phyloP scores from a whole-genome alignment of 1,139 yeast species.

The Debaryomycetaceae sp. region DNA sequence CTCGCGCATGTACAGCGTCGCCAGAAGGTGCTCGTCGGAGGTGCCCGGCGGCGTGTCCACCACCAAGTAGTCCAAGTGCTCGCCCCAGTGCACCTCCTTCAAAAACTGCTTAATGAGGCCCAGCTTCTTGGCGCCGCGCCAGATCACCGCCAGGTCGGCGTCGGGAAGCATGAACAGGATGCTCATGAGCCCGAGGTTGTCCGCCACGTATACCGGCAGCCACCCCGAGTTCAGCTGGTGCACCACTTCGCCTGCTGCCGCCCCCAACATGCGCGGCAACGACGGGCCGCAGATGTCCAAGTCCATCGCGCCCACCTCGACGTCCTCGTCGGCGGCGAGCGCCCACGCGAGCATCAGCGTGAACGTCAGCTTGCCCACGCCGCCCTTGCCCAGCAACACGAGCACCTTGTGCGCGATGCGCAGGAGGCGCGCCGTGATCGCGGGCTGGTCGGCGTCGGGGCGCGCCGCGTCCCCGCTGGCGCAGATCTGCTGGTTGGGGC shows the following conservation, averaged over 20 bases:
- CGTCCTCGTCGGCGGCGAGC: constrained; percentile 77
- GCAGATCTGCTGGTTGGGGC: constrained; percentile 91
- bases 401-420: constrained; percentile 77
- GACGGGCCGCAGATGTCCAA: constrained; percentile 98
- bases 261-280: constrained; percentile 91
- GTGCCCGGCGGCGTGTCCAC: constrained; percentile 99
- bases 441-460: constrained; percentile 89
- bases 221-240: constrained; percentile 92
- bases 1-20: constrained; percentile 82
- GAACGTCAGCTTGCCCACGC: constrained; percentile 96
- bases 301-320: constrained; percentile 96
- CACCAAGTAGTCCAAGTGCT: constrained; percentile 72
- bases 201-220: constrained; percentile 96
- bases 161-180: constrained; percentile 95
- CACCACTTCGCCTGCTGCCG: constrained; percentile 75
- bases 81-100: constrained; percentile 96
- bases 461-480: constrained; percentile 80
- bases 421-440: constrained; percentile 64
- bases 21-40: constrained; percentile 91
- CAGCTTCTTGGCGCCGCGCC: constrained; percentile 96
- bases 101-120: constrained; percentile 90
- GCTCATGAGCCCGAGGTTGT: constrained; percentile 92
- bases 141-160: constrained; percentile 88
- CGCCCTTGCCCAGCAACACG: constrained; percentile 94
- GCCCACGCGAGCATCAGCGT: constrained; percentile 97